A percentile compares a stretch with the other conserved stretches of the same genome.
Evolutionary conservation across 169 alveolate genomes (phyloP).

Genomic region (Eimeria brunetti): DNA sequence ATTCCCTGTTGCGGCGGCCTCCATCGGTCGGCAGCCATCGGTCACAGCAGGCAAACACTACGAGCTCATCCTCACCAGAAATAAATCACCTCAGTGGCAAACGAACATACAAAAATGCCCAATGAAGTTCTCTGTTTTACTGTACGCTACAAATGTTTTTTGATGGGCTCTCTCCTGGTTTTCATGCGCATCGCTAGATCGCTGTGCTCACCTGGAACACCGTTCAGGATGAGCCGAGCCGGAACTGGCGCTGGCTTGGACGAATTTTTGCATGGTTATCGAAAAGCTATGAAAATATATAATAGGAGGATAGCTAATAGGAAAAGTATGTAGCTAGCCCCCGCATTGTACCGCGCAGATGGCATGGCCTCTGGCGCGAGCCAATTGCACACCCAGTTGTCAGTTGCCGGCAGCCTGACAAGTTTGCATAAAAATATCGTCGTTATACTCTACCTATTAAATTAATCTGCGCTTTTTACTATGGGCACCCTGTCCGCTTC

Average conservation of each 20-base stretch:
- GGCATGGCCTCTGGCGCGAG: background rate
- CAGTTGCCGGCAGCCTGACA: background rate
- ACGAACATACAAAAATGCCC: background rate
- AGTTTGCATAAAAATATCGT: background rate
- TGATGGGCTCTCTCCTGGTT: background rate
- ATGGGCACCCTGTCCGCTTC: too few relatives aligned
- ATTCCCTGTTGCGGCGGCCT: constrained; percentile 50
- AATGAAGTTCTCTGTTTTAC: background rate
- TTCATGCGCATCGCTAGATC: constrained; percentile 13
- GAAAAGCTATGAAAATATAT: background rate
- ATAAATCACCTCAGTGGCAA: background rate
- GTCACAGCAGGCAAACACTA: background rate
- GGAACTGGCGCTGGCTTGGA: background rate
- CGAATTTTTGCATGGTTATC: background rate
- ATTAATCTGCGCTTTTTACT: background rate
- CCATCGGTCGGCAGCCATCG: constrained; percentile 73
- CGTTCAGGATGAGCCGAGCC: background rate
- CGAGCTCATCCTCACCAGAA: background rate
- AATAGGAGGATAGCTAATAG: background rate
- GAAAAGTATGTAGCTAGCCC: background rate
- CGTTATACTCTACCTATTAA: background rate
- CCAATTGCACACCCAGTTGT: background rate
- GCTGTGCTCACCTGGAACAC: background rate
- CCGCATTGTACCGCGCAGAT: background rate
- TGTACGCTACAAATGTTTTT: background rate